These are phyloP conservation scores for Penicillium oxalicum DNA, from an alignment of 2,329 filamentous ascomycete genomes.

Conservation along the genomic window DNA sequence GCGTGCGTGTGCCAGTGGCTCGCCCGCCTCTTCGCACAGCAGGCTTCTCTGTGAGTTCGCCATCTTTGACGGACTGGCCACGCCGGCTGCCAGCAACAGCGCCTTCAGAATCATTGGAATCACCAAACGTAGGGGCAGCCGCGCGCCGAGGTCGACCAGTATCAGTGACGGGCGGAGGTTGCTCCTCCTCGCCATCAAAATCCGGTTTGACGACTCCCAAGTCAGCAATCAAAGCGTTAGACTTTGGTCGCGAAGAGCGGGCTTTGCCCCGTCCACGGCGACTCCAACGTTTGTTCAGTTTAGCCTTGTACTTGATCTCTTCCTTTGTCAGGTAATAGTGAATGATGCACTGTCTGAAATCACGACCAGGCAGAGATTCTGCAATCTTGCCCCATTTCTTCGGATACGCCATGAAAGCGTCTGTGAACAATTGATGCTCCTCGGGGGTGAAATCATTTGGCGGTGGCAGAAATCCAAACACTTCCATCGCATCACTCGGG, in stretches of 20 bases:
- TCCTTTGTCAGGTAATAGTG: conserved; percentile 49
- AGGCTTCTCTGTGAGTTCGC: conserved; percentile 33
- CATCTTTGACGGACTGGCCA: conserved; percentile 29
- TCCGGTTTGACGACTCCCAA: conserved; percentile 40
- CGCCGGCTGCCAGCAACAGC: conserved; percentile 27
- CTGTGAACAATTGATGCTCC: conserved; percentile 43
- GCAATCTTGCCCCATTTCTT: conserved; percentile 51
- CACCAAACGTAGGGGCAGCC: conserved; percentile 46
- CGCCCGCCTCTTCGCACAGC: conserved; percentile 30
- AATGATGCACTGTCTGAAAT: conserved; percentile 45
- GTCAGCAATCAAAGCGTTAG: conserved; percentile 45
- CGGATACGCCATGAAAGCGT: conserved; percentile 44
- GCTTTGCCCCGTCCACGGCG: conserved; percentile 35
- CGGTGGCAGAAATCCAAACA: conserved; percentile 42
- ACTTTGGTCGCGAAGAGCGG: conserved; percentile 39
- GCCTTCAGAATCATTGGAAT: conserved; percentile 30
- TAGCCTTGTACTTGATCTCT: conserved; percentile 46
- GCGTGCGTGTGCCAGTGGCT: conserved; percentile 29
- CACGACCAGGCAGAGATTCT: conserved; percentile 40
- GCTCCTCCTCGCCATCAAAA: conserved; percentile 41
- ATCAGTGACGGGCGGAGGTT: conserved; percentile 41
- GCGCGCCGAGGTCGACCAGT: conserved; percentile 46
- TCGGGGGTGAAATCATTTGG: conserved; percentile 44
- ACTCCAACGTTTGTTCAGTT: conserved; percentile 43
- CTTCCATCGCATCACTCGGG: conserved; percentile 33